phyloP scores from a whole-genome alignment of 768 basidiomycete species.

The Coprinopsis cinerea region DNA sequence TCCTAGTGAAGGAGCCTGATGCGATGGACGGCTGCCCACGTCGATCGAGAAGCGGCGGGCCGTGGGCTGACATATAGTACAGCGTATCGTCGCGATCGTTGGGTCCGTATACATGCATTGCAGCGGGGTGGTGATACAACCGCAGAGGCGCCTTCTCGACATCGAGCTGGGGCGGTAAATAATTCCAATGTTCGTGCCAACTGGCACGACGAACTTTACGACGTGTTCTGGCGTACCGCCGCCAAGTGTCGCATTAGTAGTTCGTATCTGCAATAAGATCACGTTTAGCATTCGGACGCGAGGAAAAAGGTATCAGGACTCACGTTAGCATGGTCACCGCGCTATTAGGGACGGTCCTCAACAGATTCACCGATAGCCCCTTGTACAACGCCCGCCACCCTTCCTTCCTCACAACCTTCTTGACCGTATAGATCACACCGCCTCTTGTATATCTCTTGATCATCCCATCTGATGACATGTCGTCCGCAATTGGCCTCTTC shows the following conservation, averaged over 20 bases:
- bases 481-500: constrained; percentile 55
- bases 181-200: no score
- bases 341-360: constrained; percentile 93
- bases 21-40: no score
- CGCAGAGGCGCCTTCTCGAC: no score
- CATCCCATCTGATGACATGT: constrained; percentile 57
- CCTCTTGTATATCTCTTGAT: constrained; percentile 46
- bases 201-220: no score
- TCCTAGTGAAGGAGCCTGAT: no score
- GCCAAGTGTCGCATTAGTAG: constrained; percentile 46
- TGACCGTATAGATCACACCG: constrained; percentile 70
- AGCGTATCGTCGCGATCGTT: no score
- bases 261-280: constrained; percentile 35
- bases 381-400: constrained; percentile 90
- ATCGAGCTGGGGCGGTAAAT: no score
- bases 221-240: background rate
- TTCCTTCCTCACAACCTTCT: constrained; percentile 70
- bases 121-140: no score
- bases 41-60: no score
- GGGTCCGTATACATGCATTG: no score
- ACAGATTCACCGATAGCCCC: constrained; percentile 88
- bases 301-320: constrained; percentile 17
- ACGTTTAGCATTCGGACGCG: background rate
- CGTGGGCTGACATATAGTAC: no score
- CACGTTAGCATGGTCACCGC: constrained; percentile 95